phyloP scores from a whole-genome alignment of 2,329 filamentous ascomycete genomes.

The Decorospora gaudefroyi region DNA sequence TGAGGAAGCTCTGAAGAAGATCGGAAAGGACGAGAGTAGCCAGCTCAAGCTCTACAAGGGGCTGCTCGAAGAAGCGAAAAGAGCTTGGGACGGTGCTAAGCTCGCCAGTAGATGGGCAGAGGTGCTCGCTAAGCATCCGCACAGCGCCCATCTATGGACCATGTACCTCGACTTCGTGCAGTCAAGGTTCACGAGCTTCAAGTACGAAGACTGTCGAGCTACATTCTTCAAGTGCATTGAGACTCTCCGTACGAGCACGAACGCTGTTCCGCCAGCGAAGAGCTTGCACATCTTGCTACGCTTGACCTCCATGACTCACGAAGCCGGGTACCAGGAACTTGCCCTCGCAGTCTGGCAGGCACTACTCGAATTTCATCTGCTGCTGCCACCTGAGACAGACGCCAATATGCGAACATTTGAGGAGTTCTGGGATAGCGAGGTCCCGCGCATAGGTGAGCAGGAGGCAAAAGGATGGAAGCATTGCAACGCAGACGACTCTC shows the following conservation, averaged over 20 bases:
- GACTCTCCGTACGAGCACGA: constrained; percentile 31
- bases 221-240: constrained; percentile 64
- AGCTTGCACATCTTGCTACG: constrained; percentile 73
- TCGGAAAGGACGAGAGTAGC: constrained; percentile 50
- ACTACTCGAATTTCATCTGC: constrained; percentile 72
- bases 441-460: constrained; percentile 74
- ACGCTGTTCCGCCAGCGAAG: constrained; percentile 12
- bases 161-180: constrained; percentile 73
- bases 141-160: constrained; percentile 70
- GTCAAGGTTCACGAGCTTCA: constrained; percentile 67
- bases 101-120: constrained; percentile 68
- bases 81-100: constrained; percentile 70
- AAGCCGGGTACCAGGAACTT: constrained; percentile 78
- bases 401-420: constrained; percentile 54
- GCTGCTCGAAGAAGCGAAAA: constrained; percentile 73
- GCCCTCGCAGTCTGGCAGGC: constrained; percentile 84
- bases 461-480: constrained; percentile 71
- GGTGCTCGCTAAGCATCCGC: constrained; percentile 60
- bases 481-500: constrained; percentile 45
- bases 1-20: constrained; percentile 71
- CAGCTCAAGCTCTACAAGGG: constrained; percentile 67
- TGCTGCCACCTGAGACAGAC: constrained; percentile 61
- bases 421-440: constrained; percentile 87
- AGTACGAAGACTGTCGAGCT: constrained; percentile 66
- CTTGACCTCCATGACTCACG: constrained; percentile 71